These are phyloP conservation scores for Pholiota molesta DNA, from an alignment of 768 basidiomycete genomes.

Conservation along the genomic window DNA sequence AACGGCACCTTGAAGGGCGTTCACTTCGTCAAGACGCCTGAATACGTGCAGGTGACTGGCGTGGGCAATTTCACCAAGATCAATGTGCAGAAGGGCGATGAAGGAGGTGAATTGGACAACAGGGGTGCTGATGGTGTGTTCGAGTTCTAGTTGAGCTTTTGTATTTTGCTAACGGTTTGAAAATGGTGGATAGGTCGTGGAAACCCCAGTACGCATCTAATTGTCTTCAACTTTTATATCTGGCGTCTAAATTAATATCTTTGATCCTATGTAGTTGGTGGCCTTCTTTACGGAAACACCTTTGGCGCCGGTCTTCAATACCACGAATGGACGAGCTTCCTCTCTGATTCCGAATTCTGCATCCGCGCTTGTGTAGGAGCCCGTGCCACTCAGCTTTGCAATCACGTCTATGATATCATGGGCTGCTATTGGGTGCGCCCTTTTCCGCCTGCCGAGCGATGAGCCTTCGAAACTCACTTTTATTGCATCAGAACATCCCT, in stretches of 20 bases:
- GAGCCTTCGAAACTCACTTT: slow-evolving; percentile 17
- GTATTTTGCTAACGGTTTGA: not conserved
- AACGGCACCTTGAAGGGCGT: slow-evolving; percentile 66
- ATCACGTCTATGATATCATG: slow-evolving; percentile 79
- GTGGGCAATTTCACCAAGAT: slow-evolving; percentile 72
- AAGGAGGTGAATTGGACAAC: slow-evolving; percentile 74
- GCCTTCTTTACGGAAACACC: slow-evolving; percentile 66
- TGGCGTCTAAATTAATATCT: slow-evolving; percentile 18
- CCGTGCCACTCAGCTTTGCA: slow-evolving; percentile 61
- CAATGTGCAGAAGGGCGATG: slow-evolving; percentile 57
- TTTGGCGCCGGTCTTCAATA: slow-evolving; percentile 56
- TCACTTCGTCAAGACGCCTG: slow-evolving; percentile 66
- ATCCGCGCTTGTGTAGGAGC: slow-evolving; percentile 71
- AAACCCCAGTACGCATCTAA: slow-evolving; percentile 39
- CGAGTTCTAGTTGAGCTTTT: not conserved
- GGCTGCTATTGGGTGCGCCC: slow-evolving; percentile 54
- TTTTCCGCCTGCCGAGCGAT: not conserved
- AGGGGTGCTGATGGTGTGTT: slow-evolving; percentile 60
- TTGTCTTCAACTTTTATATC: not conserved
- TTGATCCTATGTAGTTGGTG: slow-evolving; percentile 60
- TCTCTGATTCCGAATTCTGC: slow-evolving; percentile 70
- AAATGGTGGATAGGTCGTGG: slow-evolving; percentile 38
- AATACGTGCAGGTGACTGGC: slow-evolving; percentile 67
- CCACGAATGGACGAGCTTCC: slow-evolving; percentile 87
- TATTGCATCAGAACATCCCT: slow-evolving; percentile 65